Evolutionary conservation across 2,329 filamentous ascomycete genomes (phyloP).

Genomic region (Davidsoniella neocaledoniae): DNA sequence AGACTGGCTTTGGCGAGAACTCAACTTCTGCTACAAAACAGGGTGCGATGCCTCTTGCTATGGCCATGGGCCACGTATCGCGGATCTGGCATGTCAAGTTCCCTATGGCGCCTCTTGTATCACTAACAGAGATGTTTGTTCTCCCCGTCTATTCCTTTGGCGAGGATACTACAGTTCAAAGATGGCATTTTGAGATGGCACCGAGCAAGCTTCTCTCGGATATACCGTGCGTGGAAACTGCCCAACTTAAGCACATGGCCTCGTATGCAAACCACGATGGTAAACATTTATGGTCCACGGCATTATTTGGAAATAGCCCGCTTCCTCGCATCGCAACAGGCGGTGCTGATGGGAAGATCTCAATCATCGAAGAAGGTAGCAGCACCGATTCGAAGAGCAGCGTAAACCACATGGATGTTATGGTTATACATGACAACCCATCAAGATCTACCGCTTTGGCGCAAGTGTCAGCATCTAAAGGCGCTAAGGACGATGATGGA

Average conservation of each 20-base stretch:
- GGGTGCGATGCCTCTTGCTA: slow-evolving; percentile 35
- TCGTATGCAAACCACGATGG: slow-evolving; percentile 55
- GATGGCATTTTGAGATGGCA: slow-evolving; percentile 45
- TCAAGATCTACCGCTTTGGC: background rate
- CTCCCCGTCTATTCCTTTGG: slow-evolving; percentile 59
- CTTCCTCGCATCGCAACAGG: slow-evolving; percentile 47
- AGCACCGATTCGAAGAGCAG: background rate
- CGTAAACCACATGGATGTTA: slow-evolving; percentile 11
- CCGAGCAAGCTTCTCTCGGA: background rate
- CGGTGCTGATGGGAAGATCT: slow-evolving; percentile 63
- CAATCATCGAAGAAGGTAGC: slow-evolving; percentile 24
- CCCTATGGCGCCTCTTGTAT: slow-evolving; percentile 20
- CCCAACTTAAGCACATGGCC: slow-evolving; percentile 31
- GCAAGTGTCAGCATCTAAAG: background rate
- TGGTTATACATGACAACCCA: slow-evolving; percentile 4
- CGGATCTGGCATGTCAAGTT: slow-evolving; percentile 82
- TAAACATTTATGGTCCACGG: slow-evolving; percentile 80
- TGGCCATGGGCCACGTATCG: slow-evolving; percentile 71
- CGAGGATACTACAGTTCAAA: slow-evolving; percentile 63
- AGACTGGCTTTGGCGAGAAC: slow-evolving; percentile 45
- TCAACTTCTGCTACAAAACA: background rate
- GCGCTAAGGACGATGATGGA: slow-evolving; percentile 18
- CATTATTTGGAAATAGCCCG: slow-evolving; percentile 21
- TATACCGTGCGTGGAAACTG: background rate
- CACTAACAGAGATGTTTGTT: slow-evolving; percentile 12